A percentile compares a stretch with the other conserved stretches of the same genome.
Conservation (phyloP, 345 rosid species). For the Carallia pectinifolia region DNA sequence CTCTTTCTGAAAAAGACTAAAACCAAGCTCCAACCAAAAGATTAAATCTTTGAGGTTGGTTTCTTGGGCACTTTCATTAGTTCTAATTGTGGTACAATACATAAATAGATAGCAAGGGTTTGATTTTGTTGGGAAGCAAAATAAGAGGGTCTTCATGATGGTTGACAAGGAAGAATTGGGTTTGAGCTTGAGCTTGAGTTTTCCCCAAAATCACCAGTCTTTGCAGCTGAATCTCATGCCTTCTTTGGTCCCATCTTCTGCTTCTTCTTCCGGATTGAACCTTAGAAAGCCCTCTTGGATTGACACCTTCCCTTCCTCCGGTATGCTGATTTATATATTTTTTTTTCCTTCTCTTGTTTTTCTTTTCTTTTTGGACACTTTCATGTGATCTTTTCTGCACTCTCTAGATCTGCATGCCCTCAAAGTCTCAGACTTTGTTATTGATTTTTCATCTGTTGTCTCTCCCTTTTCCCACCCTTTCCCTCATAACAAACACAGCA, state of each 20-base stretch:
- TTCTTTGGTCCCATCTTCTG: slow-evolving; percentile 28
- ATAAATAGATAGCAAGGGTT: too few relatives aligned
- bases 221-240: slow-evolving; percentile 59
- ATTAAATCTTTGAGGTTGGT: neutral
- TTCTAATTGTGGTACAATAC: neutral
- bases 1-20: neutral
- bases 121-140: too few relatives aligned
- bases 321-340: slow-evolving; percentile 19
- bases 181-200: slow-evolving; percentile 67
- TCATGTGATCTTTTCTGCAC: neutral
- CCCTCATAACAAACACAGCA: slow-evolving; percentile 25
- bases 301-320: slow-evolving; percentile 48
- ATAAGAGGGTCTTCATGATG: slow-evolving; percentile 30
- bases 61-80: neutral
- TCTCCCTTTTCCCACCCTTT: slow-evolving; percentile 9
- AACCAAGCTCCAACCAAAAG: neutral
- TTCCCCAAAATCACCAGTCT: slow-evolving; percentile 41
- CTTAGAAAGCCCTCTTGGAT: slow-evolving; percentile 57
- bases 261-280: slow-evolving; percentile 31
- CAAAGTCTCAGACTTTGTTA: slow-evolving; percentile 12
- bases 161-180: slow-evolving; percentile 82
- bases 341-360: neutral
- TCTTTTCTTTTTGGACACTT: neutral
- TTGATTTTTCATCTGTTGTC: neutral
- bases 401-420: slow-evolving; percentile 3